These are phyloP conservation scores for Spergularia bocconei DNA, from an alignment of 148 eudicot species.

Conservation along the genomic window DNA sequence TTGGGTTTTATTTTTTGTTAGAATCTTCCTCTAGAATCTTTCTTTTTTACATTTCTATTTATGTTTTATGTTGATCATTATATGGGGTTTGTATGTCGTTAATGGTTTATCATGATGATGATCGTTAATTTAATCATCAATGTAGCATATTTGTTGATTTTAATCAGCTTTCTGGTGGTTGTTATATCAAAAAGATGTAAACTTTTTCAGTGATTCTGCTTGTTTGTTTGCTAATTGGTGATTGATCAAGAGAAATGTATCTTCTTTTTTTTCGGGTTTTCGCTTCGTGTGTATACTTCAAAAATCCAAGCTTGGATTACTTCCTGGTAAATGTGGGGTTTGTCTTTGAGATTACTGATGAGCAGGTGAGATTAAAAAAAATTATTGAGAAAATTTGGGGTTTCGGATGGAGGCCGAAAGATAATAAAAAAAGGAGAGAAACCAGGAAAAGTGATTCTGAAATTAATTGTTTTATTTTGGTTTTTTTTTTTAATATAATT, in stretches of 20 bases:
- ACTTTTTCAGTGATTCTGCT: no score
- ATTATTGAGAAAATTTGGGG: no score
- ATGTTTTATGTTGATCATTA: background rate
- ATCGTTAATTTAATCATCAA: background rate
- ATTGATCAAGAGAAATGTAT: constrained; percentile 8
- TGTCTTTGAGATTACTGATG: background rate
- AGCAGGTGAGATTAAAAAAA: background rate
- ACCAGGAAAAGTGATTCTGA: background rate
- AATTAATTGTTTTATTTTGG: background rate
- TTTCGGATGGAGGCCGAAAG: constrained; percentile 6
- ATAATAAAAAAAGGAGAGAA: background rate
- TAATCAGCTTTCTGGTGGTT: no score
- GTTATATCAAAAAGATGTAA: no score
- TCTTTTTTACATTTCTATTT: background rate
- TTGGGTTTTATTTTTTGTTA: background rate
- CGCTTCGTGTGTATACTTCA: background rate
- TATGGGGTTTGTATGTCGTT: background rate
- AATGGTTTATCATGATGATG: background rate
- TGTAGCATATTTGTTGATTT: background rate
- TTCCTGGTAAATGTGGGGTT: background rate
- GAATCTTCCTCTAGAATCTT: background rate
- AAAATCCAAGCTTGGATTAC: background rate
- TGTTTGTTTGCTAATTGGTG: background rate
- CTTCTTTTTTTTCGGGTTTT: background rate
- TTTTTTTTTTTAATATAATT: background rate